These are phyloP conservation scores for Phytophthora hibernalis DNA, from an alignment of 352 stramenopile genomes.

Conservation along the genomic window DNA sequence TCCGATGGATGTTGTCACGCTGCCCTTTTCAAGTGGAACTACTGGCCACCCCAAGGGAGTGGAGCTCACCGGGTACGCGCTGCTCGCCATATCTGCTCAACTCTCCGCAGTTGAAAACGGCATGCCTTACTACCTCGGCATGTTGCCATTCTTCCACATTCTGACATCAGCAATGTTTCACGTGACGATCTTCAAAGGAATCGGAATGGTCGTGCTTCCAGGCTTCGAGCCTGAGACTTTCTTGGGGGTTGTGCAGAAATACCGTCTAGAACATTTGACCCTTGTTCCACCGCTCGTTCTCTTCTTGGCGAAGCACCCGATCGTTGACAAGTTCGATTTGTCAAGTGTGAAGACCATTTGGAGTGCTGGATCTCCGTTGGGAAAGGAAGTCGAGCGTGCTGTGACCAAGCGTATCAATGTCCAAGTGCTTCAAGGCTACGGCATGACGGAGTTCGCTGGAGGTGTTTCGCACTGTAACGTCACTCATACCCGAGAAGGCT, in stretches of 20 bases:
- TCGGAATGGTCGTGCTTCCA: slow-evolving; percentile 85
- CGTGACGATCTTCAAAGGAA: slow-evolving; percentile 77
- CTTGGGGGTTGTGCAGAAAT: slow-evolving; percentile 70
- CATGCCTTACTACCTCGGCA: slow-evolving; percentile 40
- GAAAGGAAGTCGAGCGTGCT: slow-evolving; percentile 73
- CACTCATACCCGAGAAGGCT: slow-evolving; percentile 25
- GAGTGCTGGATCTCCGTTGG: slow-evolving; percentile 84
- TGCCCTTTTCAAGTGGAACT: slow-evolving; percentile 94
- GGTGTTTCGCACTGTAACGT: slow-evolving; percentile 50
- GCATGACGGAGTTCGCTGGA: slow-evolving; percentile 66
- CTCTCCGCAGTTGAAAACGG: background rate
- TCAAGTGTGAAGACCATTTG: slow-evolving; percentile 71
- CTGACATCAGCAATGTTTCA: slow-evolving; percentile 89
- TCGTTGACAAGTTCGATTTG: slow-evolving; percentile 91
- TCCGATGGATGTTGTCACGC: slow-evolving; percentile 23
- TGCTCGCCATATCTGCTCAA: slow-evolving; percentile 37
- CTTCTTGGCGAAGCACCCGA: slow-evolving; percentile 81
- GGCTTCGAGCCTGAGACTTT: slow-evolving; percentile 92
- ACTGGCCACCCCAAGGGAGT: slow-evolving; percentile 89
- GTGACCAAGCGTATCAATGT: slow-evolving; percentile 66
- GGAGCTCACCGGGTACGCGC: slow-evolving; percentile 85
- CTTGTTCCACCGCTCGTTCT: slow-evolving; percentile 83
- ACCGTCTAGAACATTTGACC: slow-evolving; percentile 21
- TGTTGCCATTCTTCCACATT: slow-evolving; percentile 96
- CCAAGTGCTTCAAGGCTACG: slow-evolving; percentile 56